These are phyloP conservation scores for Komagataella kurtzmanii DNA, from an alignment of 805 yeast genomes.

Conservation along the genomic window DNA sequence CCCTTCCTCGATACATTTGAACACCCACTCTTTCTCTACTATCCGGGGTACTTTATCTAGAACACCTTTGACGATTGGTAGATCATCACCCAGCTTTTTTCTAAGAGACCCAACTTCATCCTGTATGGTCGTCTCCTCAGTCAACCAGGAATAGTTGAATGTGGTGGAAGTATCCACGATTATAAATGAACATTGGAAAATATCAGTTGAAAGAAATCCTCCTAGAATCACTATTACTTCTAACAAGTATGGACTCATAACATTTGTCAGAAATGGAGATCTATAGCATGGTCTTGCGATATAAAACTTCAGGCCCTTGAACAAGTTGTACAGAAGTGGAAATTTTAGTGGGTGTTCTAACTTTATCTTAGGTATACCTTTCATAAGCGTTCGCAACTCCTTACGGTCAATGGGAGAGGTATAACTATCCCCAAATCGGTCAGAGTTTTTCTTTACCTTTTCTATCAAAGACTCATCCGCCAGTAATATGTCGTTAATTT, in stretches of 20 bases:
- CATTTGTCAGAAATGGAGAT: slow-evolving; percentile 2
- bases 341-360: background rate
- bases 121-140: slow-evolving; percentile 11
- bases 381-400: background rate
- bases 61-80: slow-evolving; percentile 3
- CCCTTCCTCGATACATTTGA: slow-evolving; percentile 14
- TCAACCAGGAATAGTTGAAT: background rate
- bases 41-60: slow-evolving; percentile 18
- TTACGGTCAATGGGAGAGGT: slow-evolving; percentile 15
- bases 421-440: slow-evolving; percentile 53
- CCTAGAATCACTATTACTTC: slow-evolving; percentile 26
- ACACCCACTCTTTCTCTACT: slow-evolving; percentile 20
- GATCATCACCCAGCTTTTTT: slow-evolving; percentile 1
- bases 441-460: slow-evolving; percentile 25
- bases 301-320: slow-evolving; percentile 20
- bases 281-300: slow-evolving; percentile 9
- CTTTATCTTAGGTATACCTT: background rate
- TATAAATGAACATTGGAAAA: slow-evolving; percentile 23
- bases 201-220: slow-evolving; percentile 20
- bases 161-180: slow-evolving; percentile 9
- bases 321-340: slow-evolving; percentile 10
- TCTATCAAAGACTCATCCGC: slow-evolving; percentile 19
- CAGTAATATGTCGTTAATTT: slow-evolving; percentile 42
- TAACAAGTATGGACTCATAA: slow-evolving; percentile 3
- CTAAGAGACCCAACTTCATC: slow-evolving; percentile 3